A percentile compares a stretch with the other conserved stretches of the same genome.
Conservation (phyloP, 2,329 filamentous ascomycete genomes). For the Talaromyces rugulosus region DNA sequence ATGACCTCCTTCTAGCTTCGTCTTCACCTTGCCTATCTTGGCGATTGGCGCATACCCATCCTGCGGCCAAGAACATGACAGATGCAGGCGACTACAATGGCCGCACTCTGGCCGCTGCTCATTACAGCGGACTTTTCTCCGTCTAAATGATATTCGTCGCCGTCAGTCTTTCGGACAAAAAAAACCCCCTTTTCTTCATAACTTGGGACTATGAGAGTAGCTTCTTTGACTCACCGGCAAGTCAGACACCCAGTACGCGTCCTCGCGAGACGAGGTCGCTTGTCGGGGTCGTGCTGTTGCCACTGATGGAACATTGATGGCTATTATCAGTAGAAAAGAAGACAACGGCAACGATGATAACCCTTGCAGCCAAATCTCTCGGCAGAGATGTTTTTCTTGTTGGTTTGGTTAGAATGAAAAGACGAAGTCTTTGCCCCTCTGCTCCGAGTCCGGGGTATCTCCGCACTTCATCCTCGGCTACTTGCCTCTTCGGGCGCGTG, state of each 20-base stretch:
- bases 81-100: constrained; percentile 51
- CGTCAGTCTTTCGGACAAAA: background rate
- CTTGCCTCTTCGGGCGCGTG: background rate
- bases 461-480: background rate
- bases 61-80: constrained; percentile 50
- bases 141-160: constrained; percentile 26
- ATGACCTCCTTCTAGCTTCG: background rate
- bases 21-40: background rate
- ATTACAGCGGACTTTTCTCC: constrained; percentile 54
- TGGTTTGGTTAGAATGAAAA: background rate
- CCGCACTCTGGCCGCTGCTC: constrained; percentile 51
- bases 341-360: no score
- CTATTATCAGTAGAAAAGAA: background rate
- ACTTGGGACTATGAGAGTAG: background rate
- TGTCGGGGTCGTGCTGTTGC: constrained; percentile 9
- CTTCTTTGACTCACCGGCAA: constrained; percentile 6
- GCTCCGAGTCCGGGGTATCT: background rate
- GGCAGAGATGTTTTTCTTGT: background rate
- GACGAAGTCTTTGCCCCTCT: background rate
- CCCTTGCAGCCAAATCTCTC: background rate
- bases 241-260: constrained; percentile 11
- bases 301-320: constrained; percentile 9
- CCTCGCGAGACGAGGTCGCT: constrained; percentile 7
- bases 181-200: background rate
- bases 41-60: constrained; percentile 14